Evolutionary conservation across 768 basidiomycete species (phyloP), one percentile per base, ranked within the genome.

Genomic region (Asterophora parasitica): DNA sequence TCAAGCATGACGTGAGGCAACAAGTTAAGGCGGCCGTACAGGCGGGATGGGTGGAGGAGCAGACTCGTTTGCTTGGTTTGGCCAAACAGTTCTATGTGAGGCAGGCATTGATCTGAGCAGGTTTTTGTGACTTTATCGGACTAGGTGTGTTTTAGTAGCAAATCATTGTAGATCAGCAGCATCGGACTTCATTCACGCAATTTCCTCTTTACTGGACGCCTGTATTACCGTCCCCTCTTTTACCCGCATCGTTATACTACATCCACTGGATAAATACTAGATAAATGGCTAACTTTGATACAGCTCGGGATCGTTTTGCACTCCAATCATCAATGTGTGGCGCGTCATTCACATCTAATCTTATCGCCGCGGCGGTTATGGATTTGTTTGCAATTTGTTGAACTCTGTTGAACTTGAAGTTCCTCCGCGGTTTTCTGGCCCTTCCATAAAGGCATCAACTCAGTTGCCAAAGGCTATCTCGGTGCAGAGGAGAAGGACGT

Each of bases 1-100:
- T 96, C 37, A 66, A 79, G 42, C 72, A 69, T 27, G 82, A 81
- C 9, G 69, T 71, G 52, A 74, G 88, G 59, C 74, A 69, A 52
- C 65, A 65, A 43, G 79, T 83, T 17, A 82, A 81, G 67, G 58
- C 60, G 47, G 72, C 79, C 53, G 72, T 89, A 37, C 71, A 78
- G 64, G 68, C 55, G 43, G 67, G 62, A 58, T 90, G 87, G 87
- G 59, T 62, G 8, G 67, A 66, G 12, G 71, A 75, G 58, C 69
- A 76, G 64, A 58, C 65, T 45, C 58, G 66, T 34, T 50, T 76
- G 53, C 63, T 79, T 58, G 53, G 57, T 23, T 63, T 56, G 36
- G 65, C 72, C 15, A 65, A 62, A 50, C 60, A 61, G 51, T 78
- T 77, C 61, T 79, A 78, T 59, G 57, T 67, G 23, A 56, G 56